phyloP scores from a whole-genome alignment of 768 basidiomycete species.

The Panaeolus cyanescens region DNA sequence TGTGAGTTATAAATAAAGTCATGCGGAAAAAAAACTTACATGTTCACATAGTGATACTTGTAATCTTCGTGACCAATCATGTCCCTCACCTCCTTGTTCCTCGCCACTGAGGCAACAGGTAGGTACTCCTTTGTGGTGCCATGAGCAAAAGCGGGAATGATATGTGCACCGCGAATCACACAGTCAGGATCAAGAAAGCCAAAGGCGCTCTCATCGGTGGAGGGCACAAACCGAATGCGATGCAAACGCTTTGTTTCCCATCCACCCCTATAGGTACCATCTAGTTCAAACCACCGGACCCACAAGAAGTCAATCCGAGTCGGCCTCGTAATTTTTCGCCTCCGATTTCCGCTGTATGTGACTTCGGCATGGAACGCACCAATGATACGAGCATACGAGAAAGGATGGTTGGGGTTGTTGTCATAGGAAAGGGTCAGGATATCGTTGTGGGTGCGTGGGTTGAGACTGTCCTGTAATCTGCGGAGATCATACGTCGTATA shows the following conservation, averaged over 20 bases:
- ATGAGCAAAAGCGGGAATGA: conserved; percentile 38
- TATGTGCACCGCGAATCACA: conserved; percentile 37
- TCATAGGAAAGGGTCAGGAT: conserved; percentile 30
- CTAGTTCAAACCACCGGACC: conserved; percentile 25
- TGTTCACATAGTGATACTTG: conserved; percentile 33
- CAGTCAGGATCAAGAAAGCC: conserved; percentile 44
- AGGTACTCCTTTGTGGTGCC: conserved; percentile 17
- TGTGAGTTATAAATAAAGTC: conserved; percentile 3
- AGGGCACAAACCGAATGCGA: conserved; percentile 31
- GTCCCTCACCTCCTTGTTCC: not conserved
- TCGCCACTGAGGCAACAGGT: conserved; percentile 6
- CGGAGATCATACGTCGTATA: conserved; percentile 45
- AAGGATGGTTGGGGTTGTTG: conserved; percentile 17
- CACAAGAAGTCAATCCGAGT: conserved; percentile 29
- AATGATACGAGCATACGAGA: conserved; percentile 29
- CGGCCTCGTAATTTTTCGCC: conserved; percentile 5
- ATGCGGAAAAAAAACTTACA: conserved; percentile 23
- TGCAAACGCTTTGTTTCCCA: conserved; percentile 25
- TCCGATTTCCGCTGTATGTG: conserved; percentile 9
- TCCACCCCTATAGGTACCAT: conserved; percentile 10
- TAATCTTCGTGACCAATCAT: conserved; percentile 28
- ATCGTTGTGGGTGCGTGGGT: conserved; percentile 22
- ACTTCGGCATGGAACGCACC: conserved; percentile 26
- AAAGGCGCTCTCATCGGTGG: conserved; percentile 30
- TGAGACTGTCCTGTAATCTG: conserved; percentile 35